Conservation (phyloP, 345 rosid genomes). For the Sonneratia caseolaris region DNA sequence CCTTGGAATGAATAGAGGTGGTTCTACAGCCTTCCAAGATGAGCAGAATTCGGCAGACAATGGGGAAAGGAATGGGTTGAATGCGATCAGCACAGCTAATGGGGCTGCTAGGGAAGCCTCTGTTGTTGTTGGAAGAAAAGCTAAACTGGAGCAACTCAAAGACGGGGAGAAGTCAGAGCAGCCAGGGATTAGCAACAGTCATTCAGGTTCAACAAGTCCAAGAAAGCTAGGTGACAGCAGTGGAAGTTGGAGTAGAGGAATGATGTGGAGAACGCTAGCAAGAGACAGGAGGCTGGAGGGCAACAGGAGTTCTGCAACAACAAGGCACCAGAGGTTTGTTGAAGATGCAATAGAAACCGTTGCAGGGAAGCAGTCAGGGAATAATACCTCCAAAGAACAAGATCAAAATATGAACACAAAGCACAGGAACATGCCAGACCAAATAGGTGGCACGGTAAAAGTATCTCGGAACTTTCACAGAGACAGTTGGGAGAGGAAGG, state of each 20-base stretch:
- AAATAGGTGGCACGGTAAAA: no score
- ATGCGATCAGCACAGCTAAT: neutral
- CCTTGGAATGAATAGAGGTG: neutral
- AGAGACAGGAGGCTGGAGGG: constrained; percentile 22
- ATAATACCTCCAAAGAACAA: neutral
- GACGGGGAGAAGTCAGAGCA: constrained; percentile 13
- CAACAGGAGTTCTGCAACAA: constrained; percentile 2
- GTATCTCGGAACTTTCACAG: no score
- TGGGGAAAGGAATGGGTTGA: neutral
- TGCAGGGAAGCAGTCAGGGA: neutral
- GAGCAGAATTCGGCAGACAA: neutral
- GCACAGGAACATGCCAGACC: neutral
- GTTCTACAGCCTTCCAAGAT: neutral
- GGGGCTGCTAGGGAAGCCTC: neutral
- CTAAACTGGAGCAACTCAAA: neutral
- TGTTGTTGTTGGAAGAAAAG: neutral
- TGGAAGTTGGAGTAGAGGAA: constrained; percentile 16
- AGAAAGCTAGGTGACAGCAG: constrained; percentile 8
- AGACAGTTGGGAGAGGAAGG: no score
- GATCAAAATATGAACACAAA: neutral
- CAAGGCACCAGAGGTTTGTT: neutral
- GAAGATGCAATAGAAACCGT: neutral
- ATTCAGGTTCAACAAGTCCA: neutral
- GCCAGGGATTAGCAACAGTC: constrained; percentile 1
- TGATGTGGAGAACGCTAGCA: constrained; percentile 22